These are phyloP conservation scores for Trichoderma asperelloides DNA, from an alignment of 495 filamentous ascomycete species.

Conservation along the genomic window DNA sequence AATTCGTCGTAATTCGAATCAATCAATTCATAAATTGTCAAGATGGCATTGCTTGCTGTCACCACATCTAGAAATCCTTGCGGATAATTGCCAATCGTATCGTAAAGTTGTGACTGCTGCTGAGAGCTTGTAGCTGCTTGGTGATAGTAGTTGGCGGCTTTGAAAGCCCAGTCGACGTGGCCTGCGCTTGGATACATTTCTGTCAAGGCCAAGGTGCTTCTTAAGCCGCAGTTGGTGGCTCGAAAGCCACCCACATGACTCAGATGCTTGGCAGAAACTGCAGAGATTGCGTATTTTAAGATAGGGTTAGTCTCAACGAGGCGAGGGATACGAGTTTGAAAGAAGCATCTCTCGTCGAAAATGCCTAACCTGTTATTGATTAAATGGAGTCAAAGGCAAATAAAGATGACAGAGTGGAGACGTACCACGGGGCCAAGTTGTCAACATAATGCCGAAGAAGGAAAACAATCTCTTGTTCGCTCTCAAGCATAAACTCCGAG, in stretches of 20 bases:
- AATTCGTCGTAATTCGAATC: neutral
- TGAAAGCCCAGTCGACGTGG: neutral
- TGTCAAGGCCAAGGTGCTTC: neutral
- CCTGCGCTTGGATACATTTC: neutral
- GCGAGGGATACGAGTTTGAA: neutral
- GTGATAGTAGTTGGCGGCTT: neutral
- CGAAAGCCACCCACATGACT: neutral
- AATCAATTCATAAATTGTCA: neutral
- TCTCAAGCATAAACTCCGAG: neutral
- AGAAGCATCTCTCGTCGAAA: neutral
- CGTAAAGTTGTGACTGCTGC: neutral
- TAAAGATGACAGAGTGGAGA: neutral
- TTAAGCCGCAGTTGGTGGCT: neutral
- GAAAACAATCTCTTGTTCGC: neutral
- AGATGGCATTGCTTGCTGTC: neutral
- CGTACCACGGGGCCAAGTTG: neutral
- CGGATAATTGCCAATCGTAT: neutral
- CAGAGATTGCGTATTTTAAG: neutral
- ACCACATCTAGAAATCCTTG: neutral
- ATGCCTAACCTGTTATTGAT: neutral
- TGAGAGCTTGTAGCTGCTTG: neutral
- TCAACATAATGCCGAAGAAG: neutral
- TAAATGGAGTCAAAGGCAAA: neutral
- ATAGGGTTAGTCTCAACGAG: neutral
- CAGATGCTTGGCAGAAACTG: neutral